Evolutionary conservation across 176 grass and related monocot species (phyloP), one percentile per base, ranked within the genome.

Genomic region (Thinopyrum elongatum): DNA sequence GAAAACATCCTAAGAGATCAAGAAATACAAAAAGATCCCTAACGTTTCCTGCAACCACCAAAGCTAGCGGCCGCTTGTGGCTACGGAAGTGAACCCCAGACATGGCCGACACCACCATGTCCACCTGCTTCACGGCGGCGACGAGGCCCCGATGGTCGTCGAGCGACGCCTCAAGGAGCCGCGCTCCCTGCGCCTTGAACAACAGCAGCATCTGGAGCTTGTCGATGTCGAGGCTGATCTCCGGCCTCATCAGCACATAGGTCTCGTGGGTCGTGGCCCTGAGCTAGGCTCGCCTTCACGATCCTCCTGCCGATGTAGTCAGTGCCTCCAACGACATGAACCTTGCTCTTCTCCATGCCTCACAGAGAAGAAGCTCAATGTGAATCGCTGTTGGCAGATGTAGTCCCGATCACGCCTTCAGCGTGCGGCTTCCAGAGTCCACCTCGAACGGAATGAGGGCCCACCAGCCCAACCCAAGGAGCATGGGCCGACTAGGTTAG

Each of bases 51-150:
- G n/a, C n/a, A n/a, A n/a, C n/a, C n/a, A n/a, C n/a, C n/a, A n/a
- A n/a, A n/a, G n/a, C n/a, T n/a, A n/a, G n/a, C n/a, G n/a, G n/a
- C n/a, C n/a, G n/a, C n/a, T 65, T 74, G n/a, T 67, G 76, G 78
- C 75, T 73, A 8, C 61, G 76, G 34, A 83, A n/a, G n/a, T n/a
- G n/a, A n/a, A 22, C 46, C 2, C 84, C 87, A 10, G 80, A 66
- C 70, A 92, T 58, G 70, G 91, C 82, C 6, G 89, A 92, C 12
- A 97, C 51, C 15, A 97, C 94, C 14, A 92, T 91, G 77, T 97
- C 94, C 2, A 69, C 91, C 85, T 92, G 67, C 85, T 19, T 42
- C 11, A 97, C 65, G 9, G 92, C 94, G 19, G 89, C 84, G 7
- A 92, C 82, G 42, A 97, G 67, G n/a, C 42, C 38, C 6, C 14